Base-by-base conservation (phyloP, 1,139 yeast genomes). In the Yamadazyma aaseri region DNA sequence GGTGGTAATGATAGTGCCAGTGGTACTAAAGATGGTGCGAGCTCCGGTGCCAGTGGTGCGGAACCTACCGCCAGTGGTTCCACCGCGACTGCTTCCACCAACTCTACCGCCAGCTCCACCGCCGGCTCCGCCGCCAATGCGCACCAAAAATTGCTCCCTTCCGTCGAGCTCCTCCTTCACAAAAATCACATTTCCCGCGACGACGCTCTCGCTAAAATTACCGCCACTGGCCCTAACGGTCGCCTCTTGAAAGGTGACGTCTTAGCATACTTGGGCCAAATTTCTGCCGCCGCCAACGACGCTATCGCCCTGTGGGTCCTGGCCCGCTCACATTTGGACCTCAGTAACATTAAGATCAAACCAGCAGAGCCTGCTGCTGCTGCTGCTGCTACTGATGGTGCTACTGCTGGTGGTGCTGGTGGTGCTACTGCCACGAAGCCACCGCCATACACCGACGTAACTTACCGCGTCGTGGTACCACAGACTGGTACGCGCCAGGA, bases 231-330 rank as follows among this genome's bases (percentile, higher is more conserved):
- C 10, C 95, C 95, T 23, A 73, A 79, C 40, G 97, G 97, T 13
- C 76, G 96, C 51, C 58, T 92, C 32, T 70, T 89, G 46, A 86
- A 85, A 64, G 97, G 97, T 42, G 98, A 92, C 56, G 87, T 90
- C 1, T 72, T 90, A 46, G 94, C 95, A 1, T 80, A 77, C 54
- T 57, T 90, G 38, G 97, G 97, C 17, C 58, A 74, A 42, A 85
- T 90, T 39, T 59, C 84, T 11, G 51, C 65, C 32, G 35, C 32
- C 17, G 26, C 46, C 6, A 77, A 81, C 18, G 56, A 60, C 14
- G 55, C 62, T 16, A 67, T 90, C 37, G 67, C 86, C 7, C 62
- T 74, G 27, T 81, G 68, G 52, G 62, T 90, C 47, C 66, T 74
- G 38, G 63, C 71, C 33, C 73, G 75, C 44, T 73, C 78, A 45